A percentile compares a stretch with the other conserved stretches of the same genome.
These are phyloP conservation scores for Gossypium stocksii DNA, from an alignment of 345 rosid genomes.

Conservation along the genomic window DNA sequence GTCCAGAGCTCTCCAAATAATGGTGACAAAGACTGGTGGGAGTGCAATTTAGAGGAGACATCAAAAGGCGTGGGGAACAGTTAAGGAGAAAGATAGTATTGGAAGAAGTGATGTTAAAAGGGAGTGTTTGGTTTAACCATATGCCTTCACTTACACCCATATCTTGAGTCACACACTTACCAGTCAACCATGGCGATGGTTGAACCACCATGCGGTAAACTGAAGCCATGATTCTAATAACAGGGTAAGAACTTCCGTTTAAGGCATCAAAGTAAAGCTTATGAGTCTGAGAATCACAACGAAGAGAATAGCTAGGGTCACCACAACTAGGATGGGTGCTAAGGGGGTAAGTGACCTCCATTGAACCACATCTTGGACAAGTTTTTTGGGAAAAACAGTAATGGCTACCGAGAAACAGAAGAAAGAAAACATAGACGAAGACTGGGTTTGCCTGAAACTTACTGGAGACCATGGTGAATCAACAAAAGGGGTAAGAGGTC, in stretches of 20 bases:
- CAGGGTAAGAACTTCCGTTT: slow-evolving; percentile 52
- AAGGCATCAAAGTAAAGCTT: slow-evolving; percentile 47
- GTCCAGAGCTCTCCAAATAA: slow-evolving; percentile 46
- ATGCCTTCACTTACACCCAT: slow-evolving; percentile 45
- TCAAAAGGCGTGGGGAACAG: slow-evolving; percentile 55
- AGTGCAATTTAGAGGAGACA: slow-evolving; percentile 60
- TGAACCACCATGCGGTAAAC: slow-evolving; percentile 44
- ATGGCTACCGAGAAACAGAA: slow-evolving; percentile 11
- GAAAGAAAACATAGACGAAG: slow-evolving; percentile 4
- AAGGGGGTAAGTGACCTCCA: slow-evolving; percentile 49
- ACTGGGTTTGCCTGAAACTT: not conserved
- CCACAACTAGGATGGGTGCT: slow-evolving; percentile 56
- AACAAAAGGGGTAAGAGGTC: slow-evolving; percentile 11
- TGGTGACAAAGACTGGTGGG: slow-evolving; percentile 53
- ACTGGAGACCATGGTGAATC: slow-evolving; percentile 23
- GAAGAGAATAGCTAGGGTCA: slow-evolving; percentile 42
- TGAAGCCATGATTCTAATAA: slow-evolving; percentile 35
- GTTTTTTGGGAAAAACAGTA: slow-evolving; percentile 31
- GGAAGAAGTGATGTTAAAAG: slow-evolving; percentile 56
- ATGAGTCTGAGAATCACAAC: slow-evolving; percentile 31
- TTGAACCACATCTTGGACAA: slow-evolving; percentile 49
- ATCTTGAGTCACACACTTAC: slow-evolving; percentile 41
- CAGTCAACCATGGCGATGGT: slow-evolving; percentile 41
- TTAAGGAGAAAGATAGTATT: slow-evolving; percentile 56
- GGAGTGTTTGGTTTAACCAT: slow-evolving; percentile 47